Base-by-base conservation (phyloP, 371 early-diverging fungal genomes). In the Mortierella sp. region DNA sequence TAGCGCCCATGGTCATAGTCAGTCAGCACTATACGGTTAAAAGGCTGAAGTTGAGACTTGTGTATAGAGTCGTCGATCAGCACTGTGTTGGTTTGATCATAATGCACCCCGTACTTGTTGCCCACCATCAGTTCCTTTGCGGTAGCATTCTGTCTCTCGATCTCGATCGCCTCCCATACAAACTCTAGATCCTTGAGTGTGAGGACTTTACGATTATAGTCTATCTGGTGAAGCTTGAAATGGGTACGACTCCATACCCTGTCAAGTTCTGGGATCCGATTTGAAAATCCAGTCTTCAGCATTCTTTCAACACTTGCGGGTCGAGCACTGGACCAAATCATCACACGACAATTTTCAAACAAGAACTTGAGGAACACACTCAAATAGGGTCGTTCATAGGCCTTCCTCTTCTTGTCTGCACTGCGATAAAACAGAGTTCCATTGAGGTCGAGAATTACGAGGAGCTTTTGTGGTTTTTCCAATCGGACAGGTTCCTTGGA, bases 241-340 rank as follows among this genome's bases (percentile, higher is more conserved):
- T 84, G 75, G 5, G 85, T 82, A 23, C 94, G 86, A 58, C 85
- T 86, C 94, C 94, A 94, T 13, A 87, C 76, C 0, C 84, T 77
- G 6, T 84, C 69, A 13, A 94, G 79, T 58, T 61, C 43, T 85
- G 40, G 0, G 67, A 65, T 2, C 75, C 85, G 71, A n/a, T n/a
- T n/a, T n/a, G n/a, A n/a, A n/a, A 92, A 87, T 7, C 42, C 51
- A 8, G 26, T 10, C 2, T 54, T 17, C 29, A 78, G 22, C 68
- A 76, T 56, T 29, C 67, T 35, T 12, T 70, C 66, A 1, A 94
- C 90, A 29, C 86, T 91, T 0, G 66, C 62, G 0, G 88, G 87
- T 45, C 86, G 86, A 0, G 93, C 93, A 17, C 93, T 92, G 47
- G 92, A 92, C 94, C 94, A 94, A 6, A 94, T 83, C 92, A 93